phyloP scores from a whole-genome alignment of 2,329 filamentous ascomycete genomes.

The Coniosporium tulheliwenetii region DNA sequence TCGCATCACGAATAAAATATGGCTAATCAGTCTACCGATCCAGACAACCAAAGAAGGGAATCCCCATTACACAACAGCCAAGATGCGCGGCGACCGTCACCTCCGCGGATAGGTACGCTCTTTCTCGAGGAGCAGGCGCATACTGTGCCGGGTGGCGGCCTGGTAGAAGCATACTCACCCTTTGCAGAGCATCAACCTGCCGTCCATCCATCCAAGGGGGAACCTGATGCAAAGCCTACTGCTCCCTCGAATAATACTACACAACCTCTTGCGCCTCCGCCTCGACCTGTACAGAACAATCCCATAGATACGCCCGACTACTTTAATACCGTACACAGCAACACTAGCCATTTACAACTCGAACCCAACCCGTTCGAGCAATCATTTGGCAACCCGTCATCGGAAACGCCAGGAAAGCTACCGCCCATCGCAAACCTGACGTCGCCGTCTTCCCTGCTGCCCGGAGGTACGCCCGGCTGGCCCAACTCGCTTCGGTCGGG shows the following conservation, averaged over 20 bases:
- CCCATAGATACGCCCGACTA: constrained; percentile 31
- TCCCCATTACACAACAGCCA: constrained; percentile 1
- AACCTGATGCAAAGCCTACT: constrained; percentile 3
- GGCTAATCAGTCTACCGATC: neutral
- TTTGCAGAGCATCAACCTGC: constrained; percentile 21
- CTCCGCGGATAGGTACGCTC: constrained; percentile 6
- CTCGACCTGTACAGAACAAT: constrained; percentile 26
- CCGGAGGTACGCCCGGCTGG: constrained; percentile 66
- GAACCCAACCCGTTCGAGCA: constrained; percentile 97
- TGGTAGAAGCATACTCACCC: constrained; percentile 2
- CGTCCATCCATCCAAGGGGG: neutral
- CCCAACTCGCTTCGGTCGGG: constrained; percentile 77
- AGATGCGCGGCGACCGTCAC: constrained; percentile 1
- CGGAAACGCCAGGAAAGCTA: constrained; percentile 70
- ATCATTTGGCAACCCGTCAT: constrained; percentile 57
- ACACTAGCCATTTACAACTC: constrained; percentile 42
- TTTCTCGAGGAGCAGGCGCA: neutral
- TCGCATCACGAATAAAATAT: neutral
- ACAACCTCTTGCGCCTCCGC: constrained; percentile 36
- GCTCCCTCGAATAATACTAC: constrained; percentile 20
- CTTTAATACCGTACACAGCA: constrained; percentile 28
- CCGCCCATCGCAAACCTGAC: constrained; percentile 83
- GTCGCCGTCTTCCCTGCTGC: constrained; percentile 69
- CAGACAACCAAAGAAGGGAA: constrained; percentile 1
- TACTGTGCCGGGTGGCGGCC: neutral